Evolutionary conservation across 768 basidiomycete genomes (phyloP).

Genomic region (Sistotremastrum niveocremeum): DNA sequence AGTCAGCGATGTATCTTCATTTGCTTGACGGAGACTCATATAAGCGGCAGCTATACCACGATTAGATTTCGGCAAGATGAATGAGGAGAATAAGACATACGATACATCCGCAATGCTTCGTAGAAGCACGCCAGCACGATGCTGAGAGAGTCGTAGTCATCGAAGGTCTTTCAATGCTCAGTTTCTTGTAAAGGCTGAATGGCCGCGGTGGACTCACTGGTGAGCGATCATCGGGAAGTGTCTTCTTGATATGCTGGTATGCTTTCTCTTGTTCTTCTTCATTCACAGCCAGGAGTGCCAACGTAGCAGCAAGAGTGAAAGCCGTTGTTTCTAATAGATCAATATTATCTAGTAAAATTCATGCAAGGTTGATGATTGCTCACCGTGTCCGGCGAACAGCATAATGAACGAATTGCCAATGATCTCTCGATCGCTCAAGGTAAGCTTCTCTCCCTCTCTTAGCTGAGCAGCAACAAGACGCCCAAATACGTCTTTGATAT

Average conservation of each 20-base stretch:
- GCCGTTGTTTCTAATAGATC: slow-evolving; percentile 33
- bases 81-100: not conserved
- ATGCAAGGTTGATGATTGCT: slow-evolving; percentile 1
- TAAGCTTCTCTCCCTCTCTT: not conserved
- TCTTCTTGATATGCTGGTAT: slow-evolving; percentile 27
- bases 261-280: slow-evolving; percentile 36
- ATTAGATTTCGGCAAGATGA: no score
- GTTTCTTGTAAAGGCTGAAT: not conserved
- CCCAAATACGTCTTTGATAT: slow-evolving; percentile 2
- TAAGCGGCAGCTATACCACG: slow-evolving; percentile 3
- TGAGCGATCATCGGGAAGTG: slow-evolving; percentile 16
- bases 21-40: slow-evolving; percentile 1
- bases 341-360: not conserved
- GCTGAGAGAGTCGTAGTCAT: not conserved
- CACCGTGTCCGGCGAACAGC: slow-evolving; percentile 48
- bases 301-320: slow-evolving; percentile 30
- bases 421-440: slow-evolving; percentile 4
- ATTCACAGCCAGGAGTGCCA: slow-evolving; percentile 32
- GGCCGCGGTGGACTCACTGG: slow-evolving; percentile 1
- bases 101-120: slow-evolving; percentile 7
- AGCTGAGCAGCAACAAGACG: slow-evolving; percentile 4
- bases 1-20: slow-evolving; percentile 1
- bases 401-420: slow-evolving; percentile 15
- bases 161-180: not conserved
- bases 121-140: slow-evolving; percentile 5